Base-by-base conservation (phyloP, 139 green algal genomes). In the Microglena sp. region DNA sequence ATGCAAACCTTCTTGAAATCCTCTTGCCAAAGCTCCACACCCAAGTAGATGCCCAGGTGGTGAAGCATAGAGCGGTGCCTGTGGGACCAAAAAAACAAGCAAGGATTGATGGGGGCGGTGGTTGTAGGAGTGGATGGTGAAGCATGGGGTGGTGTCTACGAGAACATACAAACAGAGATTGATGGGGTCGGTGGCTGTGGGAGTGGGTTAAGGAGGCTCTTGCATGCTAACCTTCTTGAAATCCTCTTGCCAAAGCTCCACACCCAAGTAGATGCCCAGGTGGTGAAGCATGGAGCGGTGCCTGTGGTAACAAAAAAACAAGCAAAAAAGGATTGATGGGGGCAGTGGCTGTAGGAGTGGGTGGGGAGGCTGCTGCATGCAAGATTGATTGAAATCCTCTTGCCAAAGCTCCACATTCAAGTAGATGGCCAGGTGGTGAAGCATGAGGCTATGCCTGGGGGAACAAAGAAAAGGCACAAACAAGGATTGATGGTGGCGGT, bases 401-500 rank as follows among this genome's bases (percentile, higher is more conserved):
- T 62, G 62, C 73, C 73, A 80, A 0, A 33, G 6, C 40, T 67
- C 59, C 58, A 80, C 60, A 0, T 68, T 68, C 40, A 75, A 55
- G 0, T 3, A n/a, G 22, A 75, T 64, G 1, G 64, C 73, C 53
- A 80, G 59, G 68, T 75, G 68, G 43, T 80, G 73, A 43, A 80
- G 68, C 30, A 34, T 45, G 54, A 28, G 45, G 46, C 58, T 64
- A 22, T 27, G 56, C n/a, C n/a, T n/a, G n/a, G n/a, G n/a, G n/a
- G n/a, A n/a, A n/a, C n/a, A n/a, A n/a, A n/a, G n/a, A n/a, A n/a
- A n/a, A n/a, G n/a, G n/a, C n/a, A n/a, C n/a, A n/a, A n/a, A n/a
- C n/a, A n/a, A n/a, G n/a, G n/a, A n/a, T n/a, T n/a, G n/a, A n/a
- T n/a, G n/a, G n/a, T n/a, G n/a, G n/a, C n/a, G n/a, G n/a, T n/a